These are phyloP conservation scores for Panicum miliaceum DNA, from an alignment of 176 grass and related monocot species.

Conservation along the genomic window DNA sequence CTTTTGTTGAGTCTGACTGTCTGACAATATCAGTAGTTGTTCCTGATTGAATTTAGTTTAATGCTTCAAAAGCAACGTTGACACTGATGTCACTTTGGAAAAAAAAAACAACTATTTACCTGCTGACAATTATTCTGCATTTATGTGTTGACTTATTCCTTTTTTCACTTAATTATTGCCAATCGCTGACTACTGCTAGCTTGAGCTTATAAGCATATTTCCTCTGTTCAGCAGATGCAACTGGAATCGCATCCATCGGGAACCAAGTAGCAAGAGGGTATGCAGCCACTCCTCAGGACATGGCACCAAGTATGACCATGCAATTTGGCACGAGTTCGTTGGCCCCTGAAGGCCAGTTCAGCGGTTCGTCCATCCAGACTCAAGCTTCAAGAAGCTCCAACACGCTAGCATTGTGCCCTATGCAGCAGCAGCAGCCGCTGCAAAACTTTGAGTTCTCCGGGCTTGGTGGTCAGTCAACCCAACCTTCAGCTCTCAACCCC, in stretches of 20 bases:
- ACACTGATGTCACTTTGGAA: not conserved
- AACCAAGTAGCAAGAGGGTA: slow-evolving; percentile 52
- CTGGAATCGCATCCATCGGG: slow-evolving; percentile 48
- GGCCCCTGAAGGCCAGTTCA: slow-evolving; percentile 56
- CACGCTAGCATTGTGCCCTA: slow-evolving; percentile 58
- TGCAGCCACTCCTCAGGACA: slow-evolving; percentile 48
- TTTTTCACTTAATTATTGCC: not conserved
- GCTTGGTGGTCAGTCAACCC: slow-evolving; percentile 47
- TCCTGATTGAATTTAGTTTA: not conserved
- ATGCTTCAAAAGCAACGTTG: not conserved
- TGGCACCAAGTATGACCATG: slow-evolving; percentile 41
- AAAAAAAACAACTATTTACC: slow-evolving; percentile 8
- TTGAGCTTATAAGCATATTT: slow-evolving; percentile 34
- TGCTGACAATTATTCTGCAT: slow-evolving; percentile 1
- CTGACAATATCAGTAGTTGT: not conserved
- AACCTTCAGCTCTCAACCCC: slow-evolving; percentile 43
- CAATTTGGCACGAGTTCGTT: slow-evolving; percentile 59
- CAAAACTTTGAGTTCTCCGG: slow-evolving; percentile 57
- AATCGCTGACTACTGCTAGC: not conserved
- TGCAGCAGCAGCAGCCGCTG: slow-evolving; percentile 49
- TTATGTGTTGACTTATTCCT: slow-evolving; percentile 9
- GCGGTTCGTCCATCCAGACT: slow-evolving; percentile 48
- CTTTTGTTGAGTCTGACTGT: not conserved
- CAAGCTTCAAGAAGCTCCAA: slow-evolving; percentile 51
- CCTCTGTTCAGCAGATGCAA: slow-evolving; percentile 49